Evolutionary conservation across 2,329 filamentous ascomycete species (phyloP).

Genomic region (Cyphellophora europaea): DNA sequence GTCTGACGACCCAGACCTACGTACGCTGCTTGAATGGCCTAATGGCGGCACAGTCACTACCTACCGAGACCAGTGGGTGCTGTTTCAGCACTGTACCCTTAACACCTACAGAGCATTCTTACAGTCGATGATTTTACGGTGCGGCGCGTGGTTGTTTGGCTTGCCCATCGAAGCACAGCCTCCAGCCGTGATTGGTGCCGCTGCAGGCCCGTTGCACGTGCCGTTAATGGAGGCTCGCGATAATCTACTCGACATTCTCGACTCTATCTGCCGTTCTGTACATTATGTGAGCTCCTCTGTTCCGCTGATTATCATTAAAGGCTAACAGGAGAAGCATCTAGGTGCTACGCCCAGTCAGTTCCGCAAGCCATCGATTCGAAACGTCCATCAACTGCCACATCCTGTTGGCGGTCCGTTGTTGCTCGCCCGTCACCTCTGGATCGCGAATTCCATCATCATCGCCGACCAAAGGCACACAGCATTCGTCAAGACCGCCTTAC

Average conservation of each 20-base stretch:
- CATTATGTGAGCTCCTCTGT: constrained; percentile 1
- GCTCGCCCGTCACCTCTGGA: background rate
- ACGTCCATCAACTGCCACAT: background rate
- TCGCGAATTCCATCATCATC: constrained; percentile 1
- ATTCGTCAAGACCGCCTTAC: background rate
- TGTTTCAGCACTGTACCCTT: background rate
- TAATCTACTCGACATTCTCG: background rate
- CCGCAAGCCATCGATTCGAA: background rate
- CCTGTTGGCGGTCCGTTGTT: background rate
- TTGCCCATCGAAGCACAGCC: background rate
- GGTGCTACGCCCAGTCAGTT: background rate
- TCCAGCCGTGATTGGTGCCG: background rate
- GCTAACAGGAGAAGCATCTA: background rate
- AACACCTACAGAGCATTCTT: background rate
- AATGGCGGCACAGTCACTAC: background rate
- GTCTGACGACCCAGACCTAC: background rate
- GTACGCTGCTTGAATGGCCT: background rate
- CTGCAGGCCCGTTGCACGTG: background rate
- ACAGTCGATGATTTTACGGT: background rate
- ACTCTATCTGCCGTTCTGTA: background rate
- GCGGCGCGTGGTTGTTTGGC: background rate
- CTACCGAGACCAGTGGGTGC: constrained; percentile 1
- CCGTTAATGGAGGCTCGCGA: background rate
- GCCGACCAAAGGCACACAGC: background rate
- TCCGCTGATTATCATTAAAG: background rate